These are phyloP conservation scores for Physcomitrium patens DNA, from an alignment of 225 moss, liverwort and hornwort species.

Conservation along the genomic window DNA sequence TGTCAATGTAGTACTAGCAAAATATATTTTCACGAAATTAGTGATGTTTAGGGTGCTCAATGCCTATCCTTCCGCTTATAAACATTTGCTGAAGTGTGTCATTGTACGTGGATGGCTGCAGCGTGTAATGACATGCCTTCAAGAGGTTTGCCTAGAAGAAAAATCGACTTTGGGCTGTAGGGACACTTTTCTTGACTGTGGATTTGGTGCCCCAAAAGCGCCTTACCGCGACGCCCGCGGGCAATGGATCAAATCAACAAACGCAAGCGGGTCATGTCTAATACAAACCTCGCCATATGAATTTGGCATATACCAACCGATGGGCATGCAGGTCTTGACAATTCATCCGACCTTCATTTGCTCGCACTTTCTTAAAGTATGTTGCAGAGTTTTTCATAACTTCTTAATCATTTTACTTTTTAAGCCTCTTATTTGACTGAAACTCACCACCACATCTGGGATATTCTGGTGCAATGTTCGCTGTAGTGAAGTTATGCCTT, in stretches of 20 bases:
- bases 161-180: constrained; percentile 15
- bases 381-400: constrained; percentile 5
- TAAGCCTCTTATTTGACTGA: background rate
- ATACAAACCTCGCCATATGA: background rate
- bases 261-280: constrained; percentile 26
- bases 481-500: constrained; percentile 13
- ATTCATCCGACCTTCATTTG: constrained; percentile 11
- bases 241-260: constrained; percentile 41
- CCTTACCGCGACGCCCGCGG: background rate
- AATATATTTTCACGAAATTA: background rate
- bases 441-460: constrained; percentile 2
- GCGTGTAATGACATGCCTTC: constrained; percentile 78
- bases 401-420: background rate
- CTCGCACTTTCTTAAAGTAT: background rate
- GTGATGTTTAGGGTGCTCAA: background rate
- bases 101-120: constrained; percentile 48
- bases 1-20: background rate
- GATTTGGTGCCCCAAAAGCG: constrained; percentile 21
- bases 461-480: background rate
- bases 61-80: constrained; percentile 5
- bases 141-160: constrained; percentile 30
- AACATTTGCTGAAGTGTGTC: background rate
- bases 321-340: constrained; percentile 41
- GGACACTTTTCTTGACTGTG: constrained; percentile 63
- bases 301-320: constrained; percentile 70